Conservation (phyloP, 148 eudicot genomes). For the Arbutus unedo region DNA sequence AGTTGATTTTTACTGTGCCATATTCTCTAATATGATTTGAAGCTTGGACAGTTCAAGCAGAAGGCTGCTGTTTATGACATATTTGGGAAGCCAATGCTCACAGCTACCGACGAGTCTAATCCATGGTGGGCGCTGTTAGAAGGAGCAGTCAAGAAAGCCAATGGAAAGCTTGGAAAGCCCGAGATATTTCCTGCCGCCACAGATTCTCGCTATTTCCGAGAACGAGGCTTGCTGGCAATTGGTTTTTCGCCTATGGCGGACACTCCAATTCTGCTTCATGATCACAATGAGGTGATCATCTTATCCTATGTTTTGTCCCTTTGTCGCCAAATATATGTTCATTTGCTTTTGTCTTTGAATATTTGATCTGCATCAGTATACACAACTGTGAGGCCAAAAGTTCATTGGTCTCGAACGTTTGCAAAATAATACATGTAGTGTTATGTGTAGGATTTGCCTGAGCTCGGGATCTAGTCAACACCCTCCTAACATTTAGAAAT, state of each 20-base stretch:
- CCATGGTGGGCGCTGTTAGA: constrained; percentile 93
- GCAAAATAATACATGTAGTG: neutral
- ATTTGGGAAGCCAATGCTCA: constrained; percentile 59
- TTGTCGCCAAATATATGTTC: neutral
- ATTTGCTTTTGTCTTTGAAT: neutral
- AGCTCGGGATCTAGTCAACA: neutral
- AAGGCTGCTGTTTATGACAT: constrained; percentile 55
- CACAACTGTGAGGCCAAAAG: neutral
- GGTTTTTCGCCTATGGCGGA: constrained; percentile 98
- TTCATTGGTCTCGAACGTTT: constrained; percentile 5
- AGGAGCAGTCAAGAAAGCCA: constrained; percentile 61
- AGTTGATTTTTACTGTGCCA: constrained; percentile 8
- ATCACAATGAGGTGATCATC: constrained; percentile 79
- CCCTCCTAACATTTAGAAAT: neutral
- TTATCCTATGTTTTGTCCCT: constrained; percentile 8
- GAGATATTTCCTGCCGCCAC: constrained; percentile 97
- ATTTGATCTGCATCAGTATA: neutral
- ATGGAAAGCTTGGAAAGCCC: constrained; percentile 67
- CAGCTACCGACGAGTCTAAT: constrained; percentile 65
- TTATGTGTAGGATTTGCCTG: neutral
- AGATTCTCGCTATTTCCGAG: constrained; percentile 84
- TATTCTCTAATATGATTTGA: constrained; percentile 23
- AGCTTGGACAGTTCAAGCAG: constrained; percentile 74
- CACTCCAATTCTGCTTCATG: constrained; percentile 92
- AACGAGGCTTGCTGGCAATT: constrained; percentile 75